phyloP scores from a whole-genome alignment of 1,284 basidiomycete genomes.

The Tremellales sp. region DNA sequence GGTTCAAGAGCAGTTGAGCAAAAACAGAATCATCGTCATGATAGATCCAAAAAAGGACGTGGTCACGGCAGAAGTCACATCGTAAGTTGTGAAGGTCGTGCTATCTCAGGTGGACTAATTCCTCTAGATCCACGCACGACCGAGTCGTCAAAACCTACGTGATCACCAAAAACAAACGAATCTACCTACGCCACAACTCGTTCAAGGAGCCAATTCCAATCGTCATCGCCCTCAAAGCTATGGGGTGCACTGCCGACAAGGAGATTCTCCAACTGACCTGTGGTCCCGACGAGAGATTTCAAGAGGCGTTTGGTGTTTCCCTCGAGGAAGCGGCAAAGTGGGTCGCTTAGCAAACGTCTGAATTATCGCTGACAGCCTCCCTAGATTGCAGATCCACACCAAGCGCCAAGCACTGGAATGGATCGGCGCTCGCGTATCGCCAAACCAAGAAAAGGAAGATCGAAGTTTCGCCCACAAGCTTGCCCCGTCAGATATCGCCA shows the following conservation, averaged over 20 bases:
- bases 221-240: constrained; percentile 90
- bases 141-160: constrained; percentile 99
- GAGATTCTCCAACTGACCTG: constrained; percentile 94
- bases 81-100: constrained; percentile 56
- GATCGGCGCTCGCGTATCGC: constrained; percentile 86
- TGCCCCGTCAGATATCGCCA: constrained; percentile 87
- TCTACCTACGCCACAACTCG: constrained; percentile 98
- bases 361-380: neutral
- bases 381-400: constrained; percentile 76
- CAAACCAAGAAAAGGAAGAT: constrained; percentile 59
- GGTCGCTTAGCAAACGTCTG: constrained; percentile 4
- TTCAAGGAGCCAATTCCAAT: constrained; percentile 97
- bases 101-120: neutral
- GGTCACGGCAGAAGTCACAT: constrained; percentile 95
- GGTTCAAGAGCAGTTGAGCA: constrained; percentile 97
- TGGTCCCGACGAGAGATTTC: constrained; percentile 87
- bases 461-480: constrained; percentile 57
- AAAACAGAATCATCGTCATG: constrained; percentile 99
- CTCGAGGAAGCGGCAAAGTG: constrained; percentile 85
- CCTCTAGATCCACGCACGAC: constrained; percentile 83
- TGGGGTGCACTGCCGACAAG: constrained; percentile 95
- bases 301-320: constrained; percentile 82
- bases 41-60: constrained; percentile 84
- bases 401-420: constrained; percentile 92
- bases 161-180: constrained; percentile 85